A percentile compares a stretch with the other conserved stretches of the same genome.
phyloP scores from a whole-genome alignment of 2,329 filamentous ascomycete species.

The Cytospora leucostoma region DNA sequence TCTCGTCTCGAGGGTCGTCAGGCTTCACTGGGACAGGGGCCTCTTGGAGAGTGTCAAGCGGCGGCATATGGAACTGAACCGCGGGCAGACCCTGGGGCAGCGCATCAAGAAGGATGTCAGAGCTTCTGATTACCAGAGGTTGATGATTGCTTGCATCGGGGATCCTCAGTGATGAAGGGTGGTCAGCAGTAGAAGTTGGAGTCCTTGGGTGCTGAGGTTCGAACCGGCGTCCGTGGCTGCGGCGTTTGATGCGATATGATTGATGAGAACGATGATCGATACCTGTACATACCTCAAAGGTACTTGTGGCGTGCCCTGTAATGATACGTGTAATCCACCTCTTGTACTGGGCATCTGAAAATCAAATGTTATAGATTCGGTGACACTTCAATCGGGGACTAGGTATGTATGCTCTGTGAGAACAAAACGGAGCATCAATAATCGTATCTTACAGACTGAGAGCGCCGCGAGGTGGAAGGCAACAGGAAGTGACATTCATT shows the following conservation, averaged over 20 bases:
- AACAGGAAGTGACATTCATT: too few relatives aligned
- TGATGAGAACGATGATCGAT: slow-evolving; percentile 10
- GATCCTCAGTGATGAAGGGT: slow-evolving; percentile 35
- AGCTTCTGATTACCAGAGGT: slow-evolving; percentile 70
- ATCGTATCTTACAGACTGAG: too few relatives aligned
- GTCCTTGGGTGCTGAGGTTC: neutral
- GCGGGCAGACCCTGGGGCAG: slow-evolving; percentile 64
- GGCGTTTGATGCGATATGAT: slow-evolving; percentile 13
- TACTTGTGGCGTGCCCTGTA: neutral
- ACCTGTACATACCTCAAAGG: neutral
- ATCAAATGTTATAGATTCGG: too few relatives aligned
- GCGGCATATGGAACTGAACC: slow-evolving; percentile 70
- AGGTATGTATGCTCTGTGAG: too few relatives aligned
- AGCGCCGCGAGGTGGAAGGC: too few relatives aligned
- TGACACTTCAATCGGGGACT: too few relatives aligned
- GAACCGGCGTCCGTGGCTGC: neutral
- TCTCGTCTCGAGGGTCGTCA: slow-evolving; percentile 74
- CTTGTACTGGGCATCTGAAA: neutral
- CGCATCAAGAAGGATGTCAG: slow-evolving; percentile 82
- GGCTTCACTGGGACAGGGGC: slow-evolving; percentile 78
- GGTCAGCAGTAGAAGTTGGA: too few relatives aligned
- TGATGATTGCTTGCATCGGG: slow-evolving; percentile 71
- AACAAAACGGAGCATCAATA: too few relatives aligned
- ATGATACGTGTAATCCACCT: neutral
- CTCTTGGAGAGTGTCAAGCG: slow-evolving; percentile 76